Evolutionary conservation across 495 filamentous ascomycete genomes (phyloP).

Genomic region (Podospora comata): DNA sequence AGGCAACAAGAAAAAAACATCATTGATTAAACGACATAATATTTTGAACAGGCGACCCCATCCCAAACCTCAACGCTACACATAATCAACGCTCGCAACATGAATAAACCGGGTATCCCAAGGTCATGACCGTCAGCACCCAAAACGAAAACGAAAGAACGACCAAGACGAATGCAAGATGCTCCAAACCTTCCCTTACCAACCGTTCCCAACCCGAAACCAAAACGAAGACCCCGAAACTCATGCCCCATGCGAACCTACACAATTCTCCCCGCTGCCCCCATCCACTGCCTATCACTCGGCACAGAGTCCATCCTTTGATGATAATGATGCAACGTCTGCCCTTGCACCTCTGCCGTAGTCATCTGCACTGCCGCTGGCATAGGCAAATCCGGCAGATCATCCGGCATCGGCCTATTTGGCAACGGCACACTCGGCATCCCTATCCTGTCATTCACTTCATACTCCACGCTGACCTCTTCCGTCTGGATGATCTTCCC

Average conservation of each 20-base stretch:
- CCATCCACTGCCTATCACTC: neutral
- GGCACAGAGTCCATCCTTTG: neutral
- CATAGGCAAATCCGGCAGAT: neutral
- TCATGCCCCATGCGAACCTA: neutral
- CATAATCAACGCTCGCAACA: neutral
- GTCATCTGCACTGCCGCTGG: neutral
- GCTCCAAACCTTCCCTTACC: neutral
- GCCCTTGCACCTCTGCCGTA: neutral
- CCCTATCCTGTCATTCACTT: constrained; percentile 8
- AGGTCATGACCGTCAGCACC: constrained; percentile 15
- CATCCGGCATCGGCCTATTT: neutral
- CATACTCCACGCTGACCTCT: constrained; percentile 28
- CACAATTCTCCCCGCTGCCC: neutral
- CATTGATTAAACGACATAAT: too few species aligned
- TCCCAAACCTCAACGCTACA: neutral
- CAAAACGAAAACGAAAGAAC: neutral
- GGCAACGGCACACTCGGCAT: neutral
- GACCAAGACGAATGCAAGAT: neutral
- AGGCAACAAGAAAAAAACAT: too few species aligned
- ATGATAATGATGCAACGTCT: neutral
- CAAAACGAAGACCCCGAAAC: neutral
- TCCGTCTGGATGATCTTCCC: constrained; percentile 29
- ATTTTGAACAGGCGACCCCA: too few species aligned
- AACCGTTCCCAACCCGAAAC: neutral
- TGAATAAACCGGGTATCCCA: constrained; percentile 15